phyloP scores from a whole-genome alignment of 2,329 filamentous ascomycete genomes.

The Aspergillus hortae region DNA sequence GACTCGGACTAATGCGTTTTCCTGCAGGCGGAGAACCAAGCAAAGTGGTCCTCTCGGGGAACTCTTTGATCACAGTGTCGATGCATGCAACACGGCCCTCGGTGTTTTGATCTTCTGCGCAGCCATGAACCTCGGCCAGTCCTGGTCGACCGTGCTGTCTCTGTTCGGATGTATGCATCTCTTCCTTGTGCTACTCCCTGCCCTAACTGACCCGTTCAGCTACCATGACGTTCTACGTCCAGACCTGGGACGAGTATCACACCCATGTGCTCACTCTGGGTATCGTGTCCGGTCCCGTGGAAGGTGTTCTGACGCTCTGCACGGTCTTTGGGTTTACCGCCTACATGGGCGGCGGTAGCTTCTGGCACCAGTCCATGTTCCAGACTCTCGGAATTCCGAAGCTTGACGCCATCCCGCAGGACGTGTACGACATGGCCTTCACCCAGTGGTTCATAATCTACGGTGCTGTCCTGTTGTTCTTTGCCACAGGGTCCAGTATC shows the following conservation, averaged over 20 bases:
- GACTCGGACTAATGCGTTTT: slow-evolving; percentile 5
- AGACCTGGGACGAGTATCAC: slow-evolving; percentile 99
- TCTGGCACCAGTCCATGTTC: slow-evolving; percentile 86
- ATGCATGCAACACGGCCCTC: slow-evolving; percentile 93
- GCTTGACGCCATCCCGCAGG: slow-evolving; percentile 61
- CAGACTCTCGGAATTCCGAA: slow-evolving; percentile 65
- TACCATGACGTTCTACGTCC: slow-evolving; percentile 93
- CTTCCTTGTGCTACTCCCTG: background rate
- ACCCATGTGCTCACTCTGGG: slow-evolving; percentile 93
- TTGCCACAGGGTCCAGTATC: slow-evolving; percentile 73
- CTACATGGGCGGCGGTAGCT: slow-evolving; percentile 79
- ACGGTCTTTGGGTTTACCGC: slow-evolving; percentile 80
- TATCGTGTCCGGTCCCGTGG: slow-evolving; percentile 88
- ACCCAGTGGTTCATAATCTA: slow-evolving; percentile 92
- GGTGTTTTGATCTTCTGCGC: slow-evolving; percentile 89
- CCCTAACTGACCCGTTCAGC: slow-evolving; percentile 45
- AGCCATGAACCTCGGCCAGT: slow-evolving; percentile 87
- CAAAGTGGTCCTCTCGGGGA: slow-evolving; percentile 94
- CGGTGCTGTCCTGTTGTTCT: slow-evolving; percentile 73
- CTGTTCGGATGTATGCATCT: slow-evolving; percentile 71
- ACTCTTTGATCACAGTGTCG: slow-evolving; percentile 95
- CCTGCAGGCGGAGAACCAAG: slow-evolving; percentile 69
- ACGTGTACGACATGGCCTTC: slow-evolving; percentile 75
- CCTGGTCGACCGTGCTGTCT: slow-evolving; percentile 79
- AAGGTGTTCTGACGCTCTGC: slow-evolving; percentile 83